Conservation (phyloP, 2,329 filamentous ascomycete species). For the Alternaria novae-zelandiae region DNA sequence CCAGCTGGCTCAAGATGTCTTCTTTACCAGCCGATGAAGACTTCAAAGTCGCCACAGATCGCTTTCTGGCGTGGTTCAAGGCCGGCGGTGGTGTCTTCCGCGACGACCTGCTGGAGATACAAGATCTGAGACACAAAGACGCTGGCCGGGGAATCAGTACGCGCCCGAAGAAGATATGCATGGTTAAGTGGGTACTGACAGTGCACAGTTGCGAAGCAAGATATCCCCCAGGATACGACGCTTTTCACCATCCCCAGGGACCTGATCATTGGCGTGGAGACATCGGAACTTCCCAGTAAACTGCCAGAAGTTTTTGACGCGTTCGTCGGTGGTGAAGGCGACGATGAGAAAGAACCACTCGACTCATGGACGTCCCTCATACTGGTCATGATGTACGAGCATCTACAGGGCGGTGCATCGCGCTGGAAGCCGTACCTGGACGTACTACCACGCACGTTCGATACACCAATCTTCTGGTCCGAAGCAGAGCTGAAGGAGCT, state of each 20-base stretch:
- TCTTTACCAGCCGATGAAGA: conserved; percentile 1
- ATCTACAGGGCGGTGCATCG: conserved; percentile 25
- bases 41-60: conserved; percentile 22
- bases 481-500: conserved; percentile 27
- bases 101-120: conserved; percentile 29
- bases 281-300: conserved; percentile 21
- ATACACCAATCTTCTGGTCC: conserved; percentile 34
- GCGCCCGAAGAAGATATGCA: no score
- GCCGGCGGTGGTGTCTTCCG: conserved; percentile 26
- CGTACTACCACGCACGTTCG: conserved; percentile 24
- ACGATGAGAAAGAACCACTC: conserved; percentile 20
- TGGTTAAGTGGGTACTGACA: neutral
- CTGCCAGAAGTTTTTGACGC: conserved; percentile 25
- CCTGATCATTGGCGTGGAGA: conserved; percentile 29
- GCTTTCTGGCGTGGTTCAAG: conserved; percentile 30
- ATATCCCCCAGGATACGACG: conserved; percentile 24
- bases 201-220: conserved; percentile 17
- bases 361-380: conserved; percentile 32
- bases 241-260: conserved; percentile 29
- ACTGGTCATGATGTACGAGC: conserved; percentile 28
- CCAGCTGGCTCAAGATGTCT: no score
- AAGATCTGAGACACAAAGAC: conserved; percentile 24
- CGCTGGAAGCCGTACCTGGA: conserved; percentile 33
- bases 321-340: conserved; percentile 10
- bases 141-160: conserved; percentile 32